phyloP scores from a whole-genome alignment of 1,284 basidiomycete genomes.

The Afroboletus lepidellus region DNA sequence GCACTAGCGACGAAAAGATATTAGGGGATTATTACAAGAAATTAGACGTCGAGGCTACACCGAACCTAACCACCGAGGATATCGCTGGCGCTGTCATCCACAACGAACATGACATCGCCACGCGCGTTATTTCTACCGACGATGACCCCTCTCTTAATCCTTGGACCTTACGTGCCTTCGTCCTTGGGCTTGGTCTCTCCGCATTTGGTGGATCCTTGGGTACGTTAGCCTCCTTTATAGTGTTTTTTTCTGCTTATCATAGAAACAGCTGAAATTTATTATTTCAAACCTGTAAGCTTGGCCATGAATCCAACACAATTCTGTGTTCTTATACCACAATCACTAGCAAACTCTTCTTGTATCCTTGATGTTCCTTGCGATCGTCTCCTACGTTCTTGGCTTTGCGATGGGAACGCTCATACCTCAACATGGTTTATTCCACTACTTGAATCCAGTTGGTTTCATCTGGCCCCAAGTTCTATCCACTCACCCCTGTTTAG shows the following conservation, averaged over 20 bases:
- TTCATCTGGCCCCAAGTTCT: constrained; percentile 11
- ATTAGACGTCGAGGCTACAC: constrained; percentile 29
- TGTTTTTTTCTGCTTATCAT: background rate
- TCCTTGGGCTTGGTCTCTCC: constrained; percentile 61
- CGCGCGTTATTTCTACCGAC: constrained; percentile 49
- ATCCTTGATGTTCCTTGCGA: constrained; percentile 52
- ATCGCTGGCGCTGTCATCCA: constrained; percentile 35
- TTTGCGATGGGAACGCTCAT: constrained; percentile 42
- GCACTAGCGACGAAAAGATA: background rate
- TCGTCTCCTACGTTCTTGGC: constrained; percentile 43
- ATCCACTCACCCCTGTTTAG: constrained; percentile 25
- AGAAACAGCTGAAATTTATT: constrained; percentile 51
- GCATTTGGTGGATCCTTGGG: constrained; percentile 57
- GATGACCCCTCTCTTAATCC: constrained; percentile 58
- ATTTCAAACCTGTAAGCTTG: constrained; percentile 51
- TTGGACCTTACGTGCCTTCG: constrained; percentile 56
- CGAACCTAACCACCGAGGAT: constrained; percentile 17
- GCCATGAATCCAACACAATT: no score
- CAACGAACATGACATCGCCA: constrained; percentile 48
- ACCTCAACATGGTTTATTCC: constrained; percentile 47
- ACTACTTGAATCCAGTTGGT: constrained; percentile 56
- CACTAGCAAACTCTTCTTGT: constrained; percentile 47
- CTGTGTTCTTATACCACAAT: background rate
- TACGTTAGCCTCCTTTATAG: constrained; percentile 28
- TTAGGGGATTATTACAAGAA: background rate